phyloP scores from a whole-genome alignment of 192 early-diverging fungal species.

The Podila horticola region DNA sequence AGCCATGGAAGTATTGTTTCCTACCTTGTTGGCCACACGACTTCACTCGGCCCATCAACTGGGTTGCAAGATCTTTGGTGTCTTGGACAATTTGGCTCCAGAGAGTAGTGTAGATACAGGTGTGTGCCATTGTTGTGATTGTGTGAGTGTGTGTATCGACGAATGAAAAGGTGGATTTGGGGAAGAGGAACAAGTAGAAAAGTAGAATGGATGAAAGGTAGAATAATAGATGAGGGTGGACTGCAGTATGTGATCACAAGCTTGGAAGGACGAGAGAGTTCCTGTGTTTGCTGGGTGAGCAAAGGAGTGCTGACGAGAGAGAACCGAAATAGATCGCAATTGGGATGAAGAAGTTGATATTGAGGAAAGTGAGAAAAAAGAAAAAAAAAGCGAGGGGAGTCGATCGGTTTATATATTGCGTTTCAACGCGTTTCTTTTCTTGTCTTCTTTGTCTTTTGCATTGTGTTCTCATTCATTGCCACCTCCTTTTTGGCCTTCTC shows the following conservation, averaged over 20 bases:
- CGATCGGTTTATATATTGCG: neutral
- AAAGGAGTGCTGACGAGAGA: neutral
- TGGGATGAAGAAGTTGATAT: neutral
- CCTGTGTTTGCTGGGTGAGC: neutral
- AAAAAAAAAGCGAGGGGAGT: neutral
- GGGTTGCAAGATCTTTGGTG: slow-evolving; percentile 10
- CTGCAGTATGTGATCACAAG: too few species aligned
- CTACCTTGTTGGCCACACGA: slow-evolving; percentile 4
- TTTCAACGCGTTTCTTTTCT: neutral
- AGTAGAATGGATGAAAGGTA: neutral
- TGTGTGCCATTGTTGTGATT: neutral
- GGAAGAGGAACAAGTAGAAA: neutral
- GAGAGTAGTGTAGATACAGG: slow-evolving; percentile 1
- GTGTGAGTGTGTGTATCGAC: neutral
- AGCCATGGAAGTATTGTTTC: neutral
- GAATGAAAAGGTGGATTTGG: neutral
- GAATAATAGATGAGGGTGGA: neutral
- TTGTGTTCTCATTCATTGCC: neutral
- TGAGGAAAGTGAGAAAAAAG: neutral
- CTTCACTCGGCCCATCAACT: neutral
- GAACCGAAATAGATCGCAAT: neutral
- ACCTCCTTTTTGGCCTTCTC: neutral
- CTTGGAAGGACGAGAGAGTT: neutral
- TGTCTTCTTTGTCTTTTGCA: neutral
- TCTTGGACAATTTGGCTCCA: slow-evolving; percentile 30